Base-by-base conservation (phyloP, 2,329 filamentous ascomycete species). In the Colletotrichum abscissum region DNA sequence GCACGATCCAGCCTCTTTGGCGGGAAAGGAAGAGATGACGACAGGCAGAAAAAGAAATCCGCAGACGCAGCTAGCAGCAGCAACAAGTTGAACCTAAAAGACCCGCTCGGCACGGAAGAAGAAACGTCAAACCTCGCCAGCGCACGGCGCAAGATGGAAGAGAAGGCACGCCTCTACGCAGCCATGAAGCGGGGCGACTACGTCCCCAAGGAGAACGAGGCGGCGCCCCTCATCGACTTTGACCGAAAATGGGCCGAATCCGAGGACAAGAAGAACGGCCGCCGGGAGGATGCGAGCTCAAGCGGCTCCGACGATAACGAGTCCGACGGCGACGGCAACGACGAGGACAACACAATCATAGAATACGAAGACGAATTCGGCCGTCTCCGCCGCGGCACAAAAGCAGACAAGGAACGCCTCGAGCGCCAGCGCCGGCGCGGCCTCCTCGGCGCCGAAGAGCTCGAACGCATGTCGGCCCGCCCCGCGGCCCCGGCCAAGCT, bases 361-460 rank as follows among this genome's bases (percentile, higher is more conserved):
- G 95, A 98, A 76, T 97, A 94, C 80, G 89, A 93, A 65, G 97
- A 99, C 82, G 97, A 98, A 79, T 98, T 97, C 80, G 97, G 97
- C 2, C 92, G 97, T n/a, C 89, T 92, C 16, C 88, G 95, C 4
- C 90, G 86, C 56, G 94, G 93, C 22, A 96, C 94, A 0, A 89
- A 89, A 60, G 89, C 91, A 5, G 90, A 97, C 75, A 91, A 90
- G 19, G 88, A 90, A 54, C 88, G 88, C 7, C 88, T 93, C 76
- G 88, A 93, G 76, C 88, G 90, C 14, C 85, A 87, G 52, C 87
- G 82, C 46, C 78, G 83, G 24, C 89, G 90, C 67, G 86, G 88
- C 8, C 83, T 88, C 2, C 81, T 89, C 3, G 87, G 88, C 24
- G 86, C 87, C 2, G 86, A 91, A 66, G 91, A 93, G 75, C 86